phyloP scores from a whole-genome alignment of 257 asterid genomes.

The Solanum clarkiae region DNA sequence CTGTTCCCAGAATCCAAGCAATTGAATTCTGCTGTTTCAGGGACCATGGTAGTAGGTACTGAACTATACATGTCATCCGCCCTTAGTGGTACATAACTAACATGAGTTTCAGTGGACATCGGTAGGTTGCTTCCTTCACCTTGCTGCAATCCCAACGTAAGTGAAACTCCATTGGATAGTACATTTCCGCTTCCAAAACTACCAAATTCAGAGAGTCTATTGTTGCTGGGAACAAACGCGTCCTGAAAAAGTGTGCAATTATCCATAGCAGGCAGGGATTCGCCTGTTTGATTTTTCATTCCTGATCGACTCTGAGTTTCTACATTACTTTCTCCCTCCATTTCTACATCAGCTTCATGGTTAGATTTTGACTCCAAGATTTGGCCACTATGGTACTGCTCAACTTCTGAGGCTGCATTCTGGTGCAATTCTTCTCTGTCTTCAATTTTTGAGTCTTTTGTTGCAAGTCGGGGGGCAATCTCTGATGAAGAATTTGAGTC shows the following conservation, averaged over 20 bases:
- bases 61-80: constrained; percentile 25
- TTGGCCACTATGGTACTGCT: constrained; percentile 11
- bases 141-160: constrained; percentile 68
- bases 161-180: constrained; percentile 31
- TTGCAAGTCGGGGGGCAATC: constrained; percentile 13
- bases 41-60: constrained; percentile 28
- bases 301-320: constrained; percentile 14
- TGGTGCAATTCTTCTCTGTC: constrained; percentile 29
- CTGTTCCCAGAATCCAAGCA: constrained; percentile 41
- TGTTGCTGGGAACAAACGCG: neutral
- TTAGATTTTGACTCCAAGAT: constrained; percentile 25
- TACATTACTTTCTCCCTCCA: constrained; percentile 26
- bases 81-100: constrained; percentile 34
- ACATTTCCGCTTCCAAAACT: constrained; percentile 32
- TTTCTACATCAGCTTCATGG: constrained; percentile 23
- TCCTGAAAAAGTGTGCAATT: constrained; percentile 10
- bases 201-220: constrained; percentile 42
- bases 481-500: constrained; percentile 61
- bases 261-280: constrained; percentile 5
- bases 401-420: constrained; percentile 16
- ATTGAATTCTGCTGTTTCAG: constrained; percentile 35
- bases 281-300: constrained; percentile 11
- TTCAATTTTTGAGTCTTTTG: constrained; percentile 20
- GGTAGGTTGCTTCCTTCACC: constrained; percentile 38
- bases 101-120: constrained; percentile 23